Percentiles rank a stretch among this genome's conserved stretches.
Evolutionary conservation across 805 yeast species (phyloP).

Genomic region (Saccharomycopsis capsularis): DNA sequence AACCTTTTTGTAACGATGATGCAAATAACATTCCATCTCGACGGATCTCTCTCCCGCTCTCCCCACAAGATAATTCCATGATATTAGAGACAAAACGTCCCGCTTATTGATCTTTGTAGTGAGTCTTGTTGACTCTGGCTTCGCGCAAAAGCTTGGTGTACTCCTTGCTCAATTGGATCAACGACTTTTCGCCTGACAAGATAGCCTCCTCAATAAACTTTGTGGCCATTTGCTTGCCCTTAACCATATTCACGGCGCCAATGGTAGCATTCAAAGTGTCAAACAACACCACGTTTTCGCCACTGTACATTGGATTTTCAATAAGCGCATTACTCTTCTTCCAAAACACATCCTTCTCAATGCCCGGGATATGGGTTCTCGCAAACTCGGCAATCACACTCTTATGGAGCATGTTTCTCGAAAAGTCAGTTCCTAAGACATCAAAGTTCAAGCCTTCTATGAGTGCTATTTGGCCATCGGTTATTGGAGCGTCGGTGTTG

Average conservation of each 20-base stretch:
- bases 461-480: conserved; percentile 25
- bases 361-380: conserved; percentile 31
- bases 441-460: conserved; percentile 49
- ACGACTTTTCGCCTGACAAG: conserved; percentile 27
- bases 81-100: too few relatives aligned
- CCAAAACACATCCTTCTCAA: conserved; percentile 60
- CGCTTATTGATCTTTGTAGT: too few relatives aligned
- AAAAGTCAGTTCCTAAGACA: conserved; percentile 48
- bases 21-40: too few relatives aligned
- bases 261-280: conserved; percentile 53
- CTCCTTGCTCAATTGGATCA: conserved; percentile 13
- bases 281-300: conserved; percentile 49
- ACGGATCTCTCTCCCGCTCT: too few relatives aligned
- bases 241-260: conserved; percentile 59
- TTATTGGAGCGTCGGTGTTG: conserved; percentile 24
- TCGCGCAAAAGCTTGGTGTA: too few relatives aligned
- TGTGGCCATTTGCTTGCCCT: conserved; percentile 55
- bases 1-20: too few relatives aligned
- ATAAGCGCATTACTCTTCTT: conserved; percentile 46
- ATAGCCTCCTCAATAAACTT: conserved; percentile 50
- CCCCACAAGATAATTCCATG: too few relatives aligned
- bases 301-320: conserved; percentile 40
- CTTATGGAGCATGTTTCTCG: conserved; percentile 47
- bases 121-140: too few relatives aligned
- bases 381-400: conserved; percentile 47